These are phyloP conservation scores for Rhizopogon sp. DNA, from an alignment of 768 basidiomycete species.

Conservation along the genomic window DNA sequence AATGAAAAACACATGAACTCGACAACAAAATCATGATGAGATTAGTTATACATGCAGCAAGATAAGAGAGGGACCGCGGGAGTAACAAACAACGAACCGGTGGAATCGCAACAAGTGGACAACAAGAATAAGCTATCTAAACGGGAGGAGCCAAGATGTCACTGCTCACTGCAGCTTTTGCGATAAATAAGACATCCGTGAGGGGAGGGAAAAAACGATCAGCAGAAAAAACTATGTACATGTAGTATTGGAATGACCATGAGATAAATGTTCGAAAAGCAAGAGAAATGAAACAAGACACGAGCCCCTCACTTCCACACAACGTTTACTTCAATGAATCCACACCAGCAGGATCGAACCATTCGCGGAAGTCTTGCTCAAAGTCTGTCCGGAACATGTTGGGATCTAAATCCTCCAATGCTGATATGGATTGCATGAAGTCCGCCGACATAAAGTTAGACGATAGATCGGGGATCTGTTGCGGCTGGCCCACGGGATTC, in stretches of 20 bases:
- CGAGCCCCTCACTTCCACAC: slow-evolving; percentile 4
- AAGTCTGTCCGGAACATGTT: slow-evolving; percentile 45
- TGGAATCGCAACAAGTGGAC: slow-evolving; percentile 8
- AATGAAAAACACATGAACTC: neutral
- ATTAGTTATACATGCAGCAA: slow-evolving; percentile 15
- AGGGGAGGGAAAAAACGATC: slow-evolving; percentile 2
- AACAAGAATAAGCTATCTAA: slow-evolving; percentile 10
- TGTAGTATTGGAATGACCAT: slow-evolving; percentile 2
- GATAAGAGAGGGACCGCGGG: neutral
- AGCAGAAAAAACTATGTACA: slow-evolving; percentile 15
- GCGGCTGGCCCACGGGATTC: slow-evolving; percentile 15
- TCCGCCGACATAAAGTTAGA: slow-evolving; percentile 24
- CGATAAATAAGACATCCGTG: slow-evolving; percentile 23
- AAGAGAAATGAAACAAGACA: slow-evolving; percentile 6
- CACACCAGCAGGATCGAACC: slow-evolving; percentile 57
- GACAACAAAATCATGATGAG: neutral
- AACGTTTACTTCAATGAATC: slow-evolving; percentile 19
- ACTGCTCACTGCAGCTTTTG: slow-evolving; percentile 19
- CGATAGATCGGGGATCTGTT: slow-evolving; percentile 18
- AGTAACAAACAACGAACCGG: neutral
- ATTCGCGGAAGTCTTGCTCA: slow-evolving; percentile 71
- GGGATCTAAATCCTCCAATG: slow-evolving; percentile 35
- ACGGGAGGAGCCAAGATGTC: slow-evolving; percentile 8
- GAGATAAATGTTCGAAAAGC: slow-evolving; percentile 6
- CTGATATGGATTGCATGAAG: slow-evolving; percentile 41